Evolutionary conservation across 2,329 filamentous ascomycete genomes (phyloP).

Genomic region (Arthrocladium fulminans): DNA sequence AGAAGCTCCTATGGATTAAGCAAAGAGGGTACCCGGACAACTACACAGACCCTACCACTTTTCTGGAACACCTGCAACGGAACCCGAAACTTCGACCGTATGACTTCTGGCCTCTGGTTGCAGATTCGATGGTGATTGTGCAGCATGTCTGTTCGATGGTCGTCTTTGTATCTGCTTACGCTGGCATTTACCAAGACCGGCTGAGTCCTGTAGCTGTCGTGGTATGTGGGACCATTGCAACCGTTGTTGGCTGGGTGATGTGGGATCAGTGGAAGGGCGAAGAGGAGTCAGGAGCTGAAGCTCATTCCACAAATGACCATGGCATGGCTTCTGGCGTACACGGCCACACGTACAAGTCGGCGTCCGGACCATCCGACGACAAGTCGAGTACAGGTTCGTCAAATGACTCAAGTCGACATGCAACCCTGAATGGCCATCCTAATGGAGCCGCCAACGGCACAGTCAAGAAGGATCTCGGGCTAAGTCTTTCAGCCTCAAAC

Average conservation of each 20-base stretch:
- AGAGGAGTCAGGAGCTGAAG: conserved; percentile 41
- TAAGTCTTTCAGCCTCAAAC: conserved; percentile 33
- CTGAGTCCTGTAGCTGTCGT: conserved; percentile 87
- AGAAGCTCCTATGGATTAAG: conserved; percentile 96
- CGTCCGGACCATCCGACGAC: conserved; percentile 20
- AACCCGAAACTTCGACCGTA: conserved; percentile 92
- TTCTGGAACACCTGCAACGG: conserved; percentile 87
- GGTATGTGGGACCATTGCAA: conserved; percentile 71
- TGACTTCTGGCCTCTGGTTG: conserved; percentile 94
- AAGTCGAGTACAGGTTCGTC: conserved; percentile 33
- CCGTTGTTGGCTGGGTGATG: conserved; percentile 76
- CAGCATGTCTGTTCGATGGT: conserved; percentile 93
- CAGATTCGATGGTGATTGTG: conserved; percentile 90
- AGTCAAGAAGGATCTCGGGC: conserved; percentile 33
- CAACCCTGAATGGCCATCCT: conserved; percentile 25
- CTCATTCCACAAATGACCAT: conserved; percentile 18
- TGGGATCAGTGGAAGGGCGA: conserved; percentile 87
- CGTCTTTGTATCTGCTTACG: conserved; percentile 90
- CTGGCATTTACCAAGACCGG: conserved; percentile 76
- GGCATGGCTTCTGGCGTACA: conserved; percentile 5
- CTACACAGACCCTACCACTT: conserved; percentile 94
- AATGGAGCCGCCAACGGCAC: conserved; percentile 27
- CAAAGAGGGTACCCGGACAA: conserved; percentile 86
- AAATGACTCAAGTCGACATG: conserved; percentile 26
- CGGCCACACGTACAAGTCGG: not conserved